These are phyloP conservation scores for Saitozyma podzolica DNA, from an alignment of 768 basidiomycete species.

Conservation along the genomic window DNA sequence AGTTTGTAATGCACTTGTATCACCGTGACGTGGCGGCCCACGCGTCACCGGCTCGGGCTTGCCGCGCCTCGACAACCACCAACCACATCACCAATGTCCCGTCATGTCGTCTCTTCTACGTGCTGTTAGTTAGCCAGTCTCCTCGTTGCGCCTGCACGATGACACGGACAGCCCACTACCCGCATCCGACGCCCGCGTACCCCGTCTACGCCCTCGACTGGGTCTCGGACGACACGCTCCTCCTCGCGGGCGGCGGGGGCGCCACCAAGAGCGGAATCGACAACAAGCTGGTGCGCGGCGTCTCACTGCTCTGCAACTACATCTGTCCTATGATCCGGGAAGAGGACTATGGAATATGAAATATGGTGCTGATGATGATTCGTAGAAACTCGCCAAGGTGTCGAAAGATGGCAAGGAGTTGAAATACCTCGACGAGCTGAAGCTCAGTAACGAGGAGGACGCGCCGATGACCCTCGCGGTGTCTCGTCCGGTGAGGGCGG, in stretches of 20 bases:
- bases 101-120: neutral
- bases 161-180: constrained; percentile 79
- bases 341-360: neutral
- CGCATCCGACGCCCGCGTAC: constrained; percentile 75
- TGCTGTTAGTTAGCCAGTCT: neutral
- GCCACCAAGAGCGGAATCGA: constrained; percentile 83
- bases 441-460: constrained; percentile 79
- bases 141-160: constrained; percentile 17
- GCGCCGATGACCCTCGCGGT: constrained; percentile 94
- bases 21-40: neutral
- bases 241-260: constrained; percentile 85
- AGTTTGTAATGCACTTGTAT: neutral
- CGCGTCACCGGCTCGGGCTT: neutral
- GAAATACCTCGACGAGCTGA: constrained; percentile 59
- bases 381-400: constrained; percentile 48
- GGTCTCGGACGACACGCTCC: constrained; percentile 66
- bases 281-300: constrained; percentile 87
- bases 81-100: neutral
- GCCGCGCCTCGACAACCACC: no score
- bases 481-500: constrained; percentile 60
- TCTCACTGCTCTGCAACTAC: no score
- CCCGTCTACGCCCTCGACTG: constrained; percentile 88
- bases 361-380: neutral
- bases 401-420: constrained; percentile 45
- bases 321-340: no score